Percentiles rank a stretch among this genome's conserved stretches.
phyloP scores from a whole-genome alignment of 441 rosid genomes.

The Arabidopsis lyrata region DNA sequence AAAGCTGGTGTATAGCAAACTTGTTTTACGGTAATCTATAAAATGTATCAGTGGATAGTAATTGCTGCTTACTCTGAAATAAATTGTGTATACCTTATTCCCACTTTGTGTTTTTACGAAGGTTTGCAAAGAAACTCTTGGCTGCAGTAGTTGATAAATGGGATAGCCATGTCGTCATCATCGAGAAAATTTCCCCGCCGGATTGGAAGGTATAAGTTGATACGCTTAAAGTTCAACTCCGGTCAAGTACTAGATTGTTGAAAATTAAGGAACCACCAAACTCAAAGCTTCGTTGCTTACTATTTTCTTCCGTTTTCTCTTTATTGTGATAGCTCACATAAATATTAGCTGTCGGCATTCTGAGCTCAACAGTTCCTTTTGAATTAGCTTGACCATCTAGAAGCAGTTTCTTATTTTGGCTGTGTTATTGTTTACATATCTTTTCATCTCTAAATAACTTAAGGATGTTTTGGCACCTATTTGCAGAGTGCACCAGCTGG shows the following conservation, averaged over 20 bases:
- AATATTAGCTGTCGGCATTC: not conserved
- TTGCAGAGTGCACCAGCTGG: constrained; percentile 82
- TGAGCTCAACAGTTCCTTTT: constrained; percentile 11
- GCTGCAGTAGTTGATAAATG: constrained; percentile 83
- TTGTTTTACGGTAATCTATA: constrained; percentile 71
- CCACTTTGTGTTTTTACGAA: constrained; percentile 43
- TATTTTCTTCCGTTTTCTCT: not conserved
- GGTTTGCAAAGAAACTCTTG: constrained; percentile 92
- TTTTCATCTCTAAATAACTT: constrained; percentile 18
- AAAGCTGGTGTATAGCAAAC: constrained; percentile 92
- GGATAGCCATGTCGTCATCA: constrained; percentile 75
- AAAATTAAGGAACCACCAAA: constrained; percentile 15
- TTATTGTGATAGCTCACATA: constrained; percentile 20
- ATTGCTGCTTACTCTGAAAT: constrained; percentile 21
- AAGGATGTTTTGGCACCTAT: constrained; percentile 18
- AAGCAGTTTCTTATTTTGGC: not conserved
- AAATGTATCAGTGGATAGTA: not conserved
- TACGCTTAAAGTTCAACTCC: constrained; percentile 9
- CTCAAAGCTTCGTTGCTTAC: constrained; percentile 10
- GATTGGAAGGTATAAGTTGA: constrained; percentile 76
- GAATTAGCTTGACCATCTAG: constrained; percentile 16
- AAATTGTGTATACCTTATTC: not conserved
- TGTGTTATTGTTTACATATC: constrained; percentile 11
- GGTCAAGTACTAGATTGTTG: not conserved
- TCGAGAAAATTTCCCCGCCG: constrained; percentile 75